These are phyloP conservation scores for Kodamaea neixiangensis DNA, from an alignment of 805 yeast species.

Conservation along the genomic window DNA sequence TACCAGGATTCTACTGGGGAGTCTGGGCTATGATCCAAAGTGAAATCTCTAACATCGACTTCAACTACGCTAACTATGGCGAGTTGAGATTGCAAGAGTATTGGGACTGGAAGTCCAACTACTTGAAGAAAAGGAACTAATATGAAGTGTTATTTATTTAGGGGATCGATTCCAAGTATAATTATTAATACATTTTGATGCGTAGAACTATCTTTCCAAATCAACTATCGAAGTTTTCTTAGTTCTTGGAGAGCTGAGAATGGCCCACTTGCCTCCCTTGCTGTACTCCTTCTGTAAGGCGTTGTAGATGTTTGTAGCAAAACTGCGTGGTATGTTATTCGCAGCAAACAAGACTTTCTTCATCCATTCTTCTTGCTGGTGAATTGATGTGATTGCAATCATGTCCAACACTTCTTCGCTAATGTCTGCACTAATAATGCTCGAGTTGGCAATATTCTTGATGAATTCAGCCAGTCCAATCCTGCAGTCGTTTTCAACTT, in stretches of 20 bases:
- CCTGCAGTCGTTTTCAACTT: conserved; percentile 70
- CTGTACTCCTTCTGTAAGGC: conserved; percentile 72
- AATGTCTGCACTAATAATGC: conserved; percentile 76
- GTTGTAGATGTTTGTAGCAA: conserved; percentile 70
- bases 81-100: conserved; percentile 63
- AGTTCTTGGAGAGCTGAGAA: conserved; percentile 76
- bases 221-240: conserved; percentile 53
- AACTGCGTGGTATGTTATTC: conserved; percentile 81
- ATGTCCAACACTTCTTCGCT: conserved; percentile 84
- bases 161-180: background rate
- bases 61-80: conserved; percentile 66
- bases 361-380: conserved; percentile 78
- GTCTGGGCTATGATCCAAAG: conserved; percentile 80
- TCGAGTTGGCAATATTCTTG: conserved; percentile 59
- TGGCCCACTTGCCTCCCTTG: conserved; percentile 72
- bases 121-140: conserved; percentile 2
- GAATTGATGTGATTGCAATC: conserved; percentile 73
- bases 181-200: background rate
- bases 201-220: conserved; percentile 18
- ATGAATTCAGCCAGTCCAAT: conserved; percentile 58
- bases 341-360: conserved; percentile 76
- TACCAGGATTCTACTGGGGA: conserved; percentile 87
- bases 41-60: conserved; percentile 67
- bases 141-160: background rate
- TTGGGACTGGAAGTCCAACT: conserved; percentile 60